A percentile compares a stretch with the other conserved stretches of the same genome.
Evolutionary conservation across 805 yeast species (phyloP).

Genomic region (Candida nanaspora): DNA sequence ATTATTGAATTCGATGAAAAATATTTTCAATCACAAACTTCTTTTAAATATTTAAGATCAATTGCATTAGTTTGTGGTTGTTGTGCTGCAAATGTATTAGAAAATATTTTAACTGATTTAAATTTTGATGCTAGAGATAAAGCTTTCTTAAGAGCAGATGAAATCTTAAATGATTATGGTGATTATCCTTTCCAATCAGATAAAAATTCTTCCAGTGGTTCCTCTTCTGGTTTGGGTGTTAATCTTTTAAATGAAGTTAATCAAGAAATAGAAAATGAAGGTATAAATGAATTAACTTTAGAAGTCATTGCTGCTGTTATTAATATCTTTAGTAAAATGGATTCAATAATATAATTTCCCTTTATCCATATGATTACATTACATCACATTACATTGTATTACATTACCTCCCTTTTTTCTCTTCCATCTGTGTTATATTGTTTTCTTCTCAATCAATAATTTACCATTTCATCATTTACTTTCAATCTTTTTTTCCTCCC

Average conservation of each 20-base stretch:
- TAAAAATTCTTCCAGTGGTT: constrained; percentile 36
- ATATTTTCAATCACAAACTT: constrained; percentile 62
- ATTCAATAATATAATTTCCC: constrained; percentile 57
- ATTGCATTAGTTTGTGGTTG: constrained; percentile 81
- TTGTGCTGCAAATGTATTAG: constrained; percentile 94
- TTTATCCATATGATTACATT: too few relatives aligned
- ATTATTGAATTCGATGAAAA: constrained; percentile 44
- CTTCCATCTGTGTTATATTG: too few relatives aligned
- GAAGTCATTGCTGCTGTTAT: constrained; percentile 93
- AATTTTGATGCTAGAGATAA: constrained; percentile 86
- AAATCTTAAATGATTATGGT: constrained; percentile 70
- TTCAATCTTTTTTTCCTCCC: too few relatives aligned
- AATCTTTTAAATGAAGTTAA: constrained; percentile 50
- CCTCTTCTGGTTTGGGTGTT: constrained; percentile 63
- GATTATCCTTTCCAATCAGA: constrained; percentile 63
- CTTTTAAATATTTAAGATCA: constrained; percentile 68
- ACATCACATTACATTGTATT: too few relatives aligned
- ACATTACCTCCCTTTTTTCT: too few relatives aligned
- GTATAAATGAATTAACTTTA: constrained; percentile 54
- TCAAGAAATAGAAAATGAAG: constrained; percentile 43
- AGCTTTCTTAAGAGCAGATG: constrained; percentile 93
- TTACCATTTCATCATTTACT: too few relatives aligned
- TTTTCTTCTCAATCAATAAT: too few relatives aligned
- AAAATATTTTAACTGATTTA: constrained; percentile 70
- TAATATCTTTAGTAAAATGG: constrained; percentile 87